Base-by-base conservation (phyloP, 129 eudicot species). In the Flaveria sonorensis region DNA sequence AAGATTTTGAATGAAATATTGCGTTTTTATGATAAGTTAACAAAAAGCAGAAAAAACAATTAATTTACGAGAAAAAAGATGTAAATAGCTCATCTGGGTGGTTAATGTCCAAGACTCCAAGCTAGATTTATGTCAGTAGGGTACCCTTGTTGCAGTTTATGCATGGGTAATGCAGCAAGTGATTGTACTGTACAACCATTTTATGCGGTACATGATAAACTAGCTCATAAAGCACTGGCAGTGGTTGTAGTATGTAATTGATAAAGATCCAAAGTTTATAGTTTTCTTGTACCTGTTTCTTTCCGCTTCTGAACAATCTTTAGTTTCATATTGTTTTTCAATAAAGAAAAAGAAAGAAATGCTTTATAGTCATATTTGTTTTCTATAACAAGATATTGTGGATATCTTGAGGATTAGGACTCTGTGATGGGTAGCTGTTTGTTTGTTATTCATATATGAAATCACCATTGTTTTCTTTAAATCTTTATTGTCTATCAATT, bases 181-280 rank as follows among this genome's bases (percentile, higher is more conserved):
- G 13, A 55, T 76, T 77, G 82, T 78, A 77, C 82, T 57, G 70
- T 70, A 59, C 77, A 70, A 59, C 62, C 42, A 70, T 45, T 75
- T 65, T 10, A 50, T 19, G 73, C 72, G 65, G 26, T 32, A 30
- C 18, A 16, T 75, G 71, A 19, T 46, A 59, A 19, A 73, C 68
- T 13, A 73, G 50, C n/a, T 71, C 12, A 47, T 74, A 42, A 24
- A 60, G 13, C 73, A 65, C 36, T 30, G 39, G 52, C 53, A 47
- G 21, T 63, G 50, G 50, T 45, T 45, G 71, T 26, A 63, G 24
- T 43, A 56, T 70, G 51, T 47, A 77, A 52, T 78, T 24, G 20
- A 20, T 63, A 63, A 62, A 63, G 69, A 63, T 63, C 45, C 69
- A 63, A 63, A 63, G 13, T 63, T 63, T 30, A 63, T 30, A 43